Evolutionary conservation across 441 rosid genomes (phyloP).

Genomic region (Erodium moschatum): DNA sequence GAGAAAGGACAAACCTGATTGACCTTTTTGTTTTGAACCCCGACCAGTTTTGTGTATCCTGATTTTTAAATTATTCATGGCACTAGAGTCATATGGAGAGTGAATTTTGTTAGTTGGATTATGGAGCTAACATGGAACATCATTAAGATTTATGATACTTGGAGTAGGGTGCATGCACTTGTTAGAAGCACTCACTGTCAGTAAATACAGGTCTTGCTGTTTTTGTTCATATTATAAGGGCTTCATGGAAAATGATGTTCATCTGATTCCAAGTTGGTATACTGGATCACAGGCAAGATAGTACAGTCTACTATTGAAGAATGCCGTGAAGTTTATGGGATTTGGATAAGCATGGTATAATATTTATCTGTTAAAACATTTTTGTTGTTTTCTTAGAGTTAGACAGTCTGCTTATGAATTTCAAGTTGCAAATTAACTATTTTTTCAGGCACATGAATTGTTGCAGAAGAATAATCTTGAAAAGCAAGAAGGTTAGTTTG

Average conservation of each 20-base stretch:
- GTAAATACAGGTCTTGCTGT: not conserved
- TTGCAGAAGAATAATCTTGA: constrained; percentile 64
- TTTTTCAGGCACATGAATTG: constrained; percentile 60
- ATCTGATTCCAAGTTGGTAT: not conserved
- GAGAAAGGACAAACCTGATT: too few relatives aligned
- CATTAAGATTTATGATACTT: not conserved
- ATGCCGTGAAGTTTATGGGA: constrained; percentile 72
- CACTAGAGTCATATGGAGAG: not conserved
- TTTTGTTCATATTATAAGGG: not conserved
- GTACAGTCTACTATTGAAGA: constrained; percentile 84
- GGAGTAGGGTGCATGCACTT: not conserved
- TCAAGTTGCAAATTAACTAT: not conserved
- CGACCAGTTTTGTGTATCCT: not conserved
- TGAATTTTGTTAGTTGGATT: too few relatives aligned
- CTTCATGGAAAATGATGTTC: not conserved
- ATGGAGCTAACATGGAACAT: not conserved
- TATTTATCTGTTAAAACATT: not conserved
- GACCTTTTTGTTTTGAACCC: not conserved
- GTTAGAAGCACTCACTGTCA: not conserved
- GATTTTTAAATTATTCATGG: not conserved
- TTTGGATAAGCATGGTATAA: constrained; percentile 63
- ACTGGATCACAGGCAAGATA: constrained; percentile 53
- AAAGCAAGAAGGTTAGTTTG: constrained; percentile 41
- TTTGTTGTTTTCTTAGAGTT: constrained; percentile 10
- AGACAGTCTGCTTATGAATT: constrained; percentile 1